phyloP scores from a whole-genome alignment of 495 filamentous ascomycete species.

The Podospora australis region DNA sequence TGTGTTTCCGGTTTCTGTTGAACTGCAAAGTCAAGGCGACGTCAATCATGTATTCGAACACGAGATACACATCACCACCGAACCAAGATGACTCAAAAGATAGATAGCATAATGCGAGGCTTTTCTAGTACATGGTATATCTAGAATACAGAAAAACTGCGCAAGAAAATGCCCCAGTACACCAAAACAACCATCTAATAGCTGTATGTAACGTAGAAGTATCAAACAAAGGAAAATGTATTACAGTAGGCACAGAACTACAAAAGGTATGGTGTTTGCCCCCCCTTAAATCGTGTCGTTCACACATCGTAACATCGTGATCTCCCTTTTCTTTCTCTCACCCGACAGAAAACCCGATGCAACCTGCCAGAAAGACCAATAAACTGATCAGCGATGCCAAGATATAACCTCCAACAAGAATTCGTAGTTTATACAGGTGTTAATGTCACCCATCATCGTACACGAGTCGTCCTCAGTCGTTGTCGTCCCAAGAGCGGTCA shows the following conservation, averaged over 20 bases:
- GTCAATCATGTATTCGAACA: too few relatives aligned
- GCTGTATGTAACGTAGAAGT: too few relatives aligned
- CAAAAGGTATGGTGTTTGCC: slow-evolving; percentile 9
- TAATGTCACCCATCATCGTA: neutral
- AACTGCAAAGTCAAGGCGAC: too few relatives aligned
- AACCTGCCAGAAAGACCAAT: slow-evolving; percentile 2
- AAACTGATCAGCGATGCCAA: neutral
- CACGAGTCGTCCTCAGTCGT: neutral
- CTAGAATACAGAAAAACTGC: too few relatives aligned
- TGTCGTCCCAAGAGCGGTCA: neutral
- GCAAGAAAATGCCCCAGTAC: too few relatives aligned
- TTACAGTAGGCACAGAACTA: slow-evolving; percentile 7
- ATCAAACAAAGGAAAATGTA: slow-evolving; percentile 14
- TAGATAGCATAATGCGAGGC: too few relatives aligned
- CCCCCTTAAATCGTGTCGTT: slow-evolving; percentile 6
- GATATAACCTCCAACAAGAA: neutral
- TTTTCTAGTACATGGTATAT: too few relatives aligned
- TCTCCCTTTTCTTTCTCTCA: neutral
- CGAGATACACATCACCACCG: too few relatives aligned
- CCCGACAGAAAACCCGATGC: slow-evolving; percentile 2
- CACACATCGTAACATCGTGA: slow-evolving; percentile 6
- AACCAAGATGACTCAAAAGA: too few relatives aligned
- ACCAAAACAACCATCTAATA: too few relatives aligned
- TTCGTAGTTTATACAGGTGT: too few relatives aligned
- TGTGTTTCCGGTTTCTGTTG: too few relatives aligned